A percentile compares a stretch with the other conserved stretches of the same genome.
These are phyloP conservation scores for Noccaea caerulescens DNA, from an alignment of 345 rosid species.

Conservation along the genomic window DNA sequence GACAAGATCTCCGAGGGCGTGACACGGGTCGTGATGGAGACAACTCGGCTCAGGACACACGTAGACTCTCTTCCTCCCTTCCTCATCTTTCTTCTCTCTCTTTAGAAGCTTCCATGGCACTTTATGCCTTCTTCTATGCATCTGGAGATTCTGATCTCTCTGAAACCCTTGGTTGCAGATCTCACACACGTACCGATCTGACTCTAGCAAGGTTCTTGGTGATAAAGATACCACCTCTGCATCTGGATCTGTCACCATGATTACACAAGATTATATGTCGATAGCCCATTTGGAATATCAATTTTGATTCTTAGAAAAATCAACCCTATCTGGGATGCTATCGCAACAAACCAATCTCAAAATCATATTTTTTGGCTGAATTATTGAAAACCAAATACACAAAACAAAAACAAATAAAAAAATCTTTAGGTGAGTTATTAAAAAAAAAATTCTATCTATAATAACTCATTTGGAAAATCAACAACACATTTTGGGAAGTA, in stretches of 20 bases:
- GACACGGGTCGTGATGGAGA: slow-evolving; percentile 92
- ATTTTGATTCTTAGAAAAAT: neutral
- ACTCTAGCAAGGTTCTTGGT: slow-evolving; percentile 85
- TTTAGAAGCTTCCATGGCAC: slow-evolving; percentile 98
- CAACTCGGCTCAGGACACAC: slow-evolving; percentile 95
- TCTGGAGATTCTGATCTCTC: slow-evolving; percentile 96
- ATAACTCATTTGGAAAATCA: slow-evolving; percentile 8
- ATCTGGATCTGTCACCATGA: slow-evolving; percentile 78
- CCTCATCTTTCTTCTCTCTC: slow-evolving; percentile 66
- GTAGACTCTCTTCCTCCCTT: slow-evolving; percentile 73
- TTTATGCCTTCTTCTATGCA: slow-evolving; percentile 95
- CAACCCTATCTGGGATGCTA: neutral
- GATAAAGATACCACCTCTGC: slow-evolving; percentile 91
- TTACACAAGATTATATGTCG: slow-evolving; percentile 1
- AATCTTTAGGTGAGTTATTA: neutral
- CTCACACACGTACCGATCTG: slow-evolving; percentile 95
- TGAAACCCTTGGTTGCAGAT: slow-evolving; percentile 98
- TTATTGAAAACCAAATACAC: neutral
- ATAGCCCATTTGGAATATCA: neutral
- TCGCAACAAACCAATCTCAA: neutral
- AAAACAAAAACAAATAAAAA: neutral
- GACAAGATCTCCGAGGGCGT: slow-evolving; percentile 96
- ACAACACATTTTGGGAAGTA: slow-evolving; percentile 1
- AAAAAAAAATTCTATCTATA: neutral
- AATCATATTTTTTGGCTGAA: neutral